Percentiles rank a stretch among this genome's conserved stretches.
Conservation (phyloP, 176 grass and related monocot genomes). For the Aegilops umbellulata region DNA sequence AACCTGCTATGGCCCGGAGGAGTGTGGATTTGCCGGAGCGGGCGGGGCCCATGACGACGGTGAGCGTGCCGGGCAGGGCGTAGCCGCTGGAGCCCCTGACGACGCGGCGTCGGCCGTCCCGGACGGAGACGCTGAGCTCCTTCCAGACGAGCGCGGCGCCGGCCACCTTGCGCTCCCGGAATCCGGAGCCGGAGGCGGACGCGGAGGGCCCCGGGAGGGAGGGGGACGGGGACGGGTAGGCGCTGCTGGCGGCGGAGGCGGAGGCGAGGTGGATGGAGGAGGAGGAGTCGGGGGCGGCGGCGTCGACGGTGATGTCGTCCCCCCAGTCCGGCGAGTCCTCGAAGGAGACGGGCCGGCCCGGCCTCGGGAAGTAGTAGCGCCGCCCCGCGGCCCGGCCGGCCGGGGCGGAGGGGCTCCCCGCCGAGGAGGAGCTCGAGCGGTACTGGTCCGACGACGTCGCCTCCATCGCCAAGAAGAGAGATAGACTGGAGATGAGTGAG, state of each 20-base stretch:
- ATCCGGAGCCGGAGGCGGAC: background rate
- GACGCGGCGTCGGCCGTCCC: slow-evolving; percentile 42
- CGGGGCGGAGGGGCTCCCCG: slow-evolving; percentile 53
- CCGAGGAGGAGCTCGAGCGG: slow-evolving; percentile 79
- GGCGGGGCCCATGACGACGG: slow-evolving; percentile 89
- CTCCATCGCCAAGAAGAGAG: background rate
- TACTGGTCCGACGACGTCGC: slow-evolving; percentile 65
- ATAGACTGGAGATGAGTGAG: background rate
- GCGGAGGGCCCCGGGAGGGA: slow-evolving; percentile 26
- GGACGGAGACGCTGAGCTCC: slow-evolving; percentile 72
- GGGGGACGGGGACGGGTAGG: slow-evolving; percentile 53
- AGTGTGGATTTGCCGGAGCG: slow-evolving; percentile 92
- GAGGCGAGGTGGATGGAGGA: slow-evolving; percentile 45
- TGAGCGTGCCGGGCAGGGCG: slow-evolving; percentile 82
- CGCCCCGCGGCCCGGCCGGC: slow-evolving; percentile 11
- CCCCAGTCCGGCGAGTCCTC: slow-evolving; percentile 97
- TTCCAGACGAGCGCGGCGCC: slow-evolving; percentile 88
- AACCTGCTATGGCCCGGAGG: slow-evolving; percentile 81
- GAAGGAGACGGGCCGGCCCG: slow-evolving; percentile 79
- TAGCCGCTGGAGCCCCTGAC: slow-evolving; percentile 89
- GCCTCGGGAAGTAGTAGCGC: slow-evolving; percentile 66
- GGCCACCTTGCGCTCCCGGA: slow-evolving; percentile 64
- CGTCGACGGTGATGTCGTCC: slow-evolving; percentile 67
- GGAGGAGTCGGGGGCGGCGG: background rate
- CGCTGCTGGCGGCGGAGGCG: slow-evolving; percentile 53